Percentiles rank a stretch among this genome's conserved stretches.
These are phyloP conservation scores for Phytophthora aleatoria DNA, from an alignment of 352 stramenopile species.

Conservation along the genomic window DNA sequence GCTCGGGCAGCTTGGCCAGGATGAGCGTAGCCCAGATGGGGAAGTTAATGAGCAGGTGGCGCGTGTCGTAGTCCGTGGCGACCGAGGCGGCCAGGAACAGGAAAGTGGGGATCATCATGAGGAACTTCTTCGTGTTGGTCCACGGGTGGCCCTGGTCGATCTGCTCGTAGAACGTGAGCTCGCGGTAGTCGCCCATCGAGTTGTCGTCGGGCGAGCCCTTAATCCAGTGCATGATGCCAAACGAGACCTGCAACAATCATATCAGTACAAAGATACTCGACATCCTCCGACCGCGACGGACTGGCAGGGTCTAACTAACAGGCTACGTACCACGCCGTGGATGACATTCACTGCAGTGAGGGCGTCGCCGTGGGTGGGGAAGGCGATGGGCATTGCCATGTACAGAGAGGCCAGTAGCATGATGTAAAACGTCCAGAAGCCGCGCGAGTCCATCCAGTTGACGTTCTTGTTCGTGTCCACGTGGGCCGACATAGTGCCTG, in stretches of 20 bases:
- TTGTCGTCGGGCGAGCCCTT: conserved; percentile 94
- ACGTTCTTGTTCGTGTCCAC: conserved; percentile 91
- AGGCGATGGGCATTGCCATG: conserved; percentile 78
- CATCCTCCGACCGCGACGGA: not conserved
- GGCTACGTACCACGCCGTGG: conserved; percentile 74
- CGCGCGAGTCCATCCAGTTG: conserved; percentile 90
- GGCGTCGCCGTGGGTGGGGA: conserved; percentile 62
- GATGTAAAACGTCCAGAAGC: conserved; percentile 90
- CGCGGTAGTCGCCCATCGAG: conserved; percentile 93
- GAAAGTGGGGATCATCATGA: conserved; percentile 93
- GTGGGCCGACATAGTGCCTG: conserved; percentile 38
- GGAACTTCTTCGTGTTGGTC: conserved; percentile 94
- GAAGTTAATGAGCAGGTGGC: conserved; percentile 91
- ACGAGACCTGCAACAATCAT: conserved; percentile 74
- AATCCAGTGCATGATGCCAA: conserved; percentile 95
- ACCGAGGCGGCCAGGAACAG: conserved; percentile 88
- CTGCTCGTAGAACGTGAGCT: conserved; percentile 96
- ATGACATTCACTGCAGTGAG: conserved; percentile 89
- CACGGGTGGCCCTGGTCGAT: conserved; percentile 92
- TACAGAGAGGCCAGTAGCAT: conserved; percentile 78
- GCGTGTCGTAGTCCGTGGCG: conserved; percentile 89
- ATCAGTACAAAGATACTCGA: conserved; percentile 14
- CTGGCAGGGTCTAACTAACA: not conserved
- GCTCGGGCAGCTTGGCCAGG: conserved; percentile 92
- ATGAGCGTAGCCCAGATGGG: conserved; percentile 92